Evolutionary conservation across 1,139 yeast genomes (phyloP).

Genomic region (Geotrichum klebahnii): DNA sequence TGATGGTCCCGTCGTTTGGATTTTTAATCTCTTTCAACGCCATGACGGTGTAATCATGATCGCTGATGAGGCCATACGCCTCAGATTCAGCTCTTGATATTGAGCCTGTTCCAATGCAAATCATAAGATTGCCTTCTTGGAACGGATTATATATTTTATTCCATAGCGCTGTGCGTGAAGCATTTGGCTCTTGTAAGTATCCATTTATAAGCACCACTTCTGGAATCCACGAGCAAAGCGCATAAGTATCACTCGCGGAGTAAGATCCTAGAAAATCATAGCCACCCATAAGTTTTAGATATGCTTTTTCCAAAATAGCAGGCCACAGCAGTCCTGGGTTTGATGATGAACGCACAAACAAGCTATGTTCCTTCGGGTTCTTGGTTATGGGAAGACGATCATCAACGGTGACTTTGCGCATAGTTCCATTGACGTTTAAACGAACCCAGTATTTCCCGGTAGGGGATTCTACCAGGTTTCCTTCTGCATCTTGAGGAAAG

Average conservation of each 20-base stretch:
- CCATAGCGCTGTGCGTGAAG: constrained; percentile 39
- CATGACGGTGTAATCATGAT: constrained; percentile 66
- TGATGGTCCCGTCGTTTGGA: constrained; percentile 23
- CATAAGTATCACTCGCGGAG: constrained; percentile 67
- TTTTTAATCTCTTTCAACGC: constrained; percentile 36
- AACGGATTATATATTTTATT: constrained; percentile 36
- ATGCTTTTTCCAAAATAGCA: constrained; percentile 72
- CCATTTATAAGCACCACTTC: constrained; percentile 48
- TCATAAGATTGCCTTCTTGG: constrained; percentile 41
- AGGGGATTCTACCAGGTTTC: constrained; percentile 25
- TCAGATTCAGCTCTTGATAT: constrained; percentile 43
- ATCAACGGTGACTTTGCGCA: constrained; percentile 50
- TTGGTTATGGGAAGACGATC: constrained; percentile 42
- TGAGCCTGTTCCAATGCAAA: constrained; percentile 69
- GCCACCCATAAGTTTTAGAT: constrained; percentile 60
- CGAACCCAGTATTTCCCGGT: constrained; percentile 43
- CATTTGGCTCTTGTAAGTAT: constrained; percentile 30
- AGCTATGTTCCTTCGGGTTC: constrained; percentile 27
- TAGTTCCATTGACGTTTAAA: constrained; percentile 57
- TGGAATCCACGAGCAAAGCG: constrained; percentile 71
- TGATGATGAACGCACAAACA: constrained; percentile 44
- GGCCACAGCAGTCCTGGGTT: constrained; percentile 55
- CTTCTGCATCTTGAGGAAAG: constrained; percentile 30
- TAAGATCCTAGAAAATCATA: constrained; percentile 73
- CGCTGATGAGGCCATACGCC: constrained; percentile 46